Conservation (phyloP, 805 yeast species). For the Saccharomycopsis oosterbeekiorum region DNA sequence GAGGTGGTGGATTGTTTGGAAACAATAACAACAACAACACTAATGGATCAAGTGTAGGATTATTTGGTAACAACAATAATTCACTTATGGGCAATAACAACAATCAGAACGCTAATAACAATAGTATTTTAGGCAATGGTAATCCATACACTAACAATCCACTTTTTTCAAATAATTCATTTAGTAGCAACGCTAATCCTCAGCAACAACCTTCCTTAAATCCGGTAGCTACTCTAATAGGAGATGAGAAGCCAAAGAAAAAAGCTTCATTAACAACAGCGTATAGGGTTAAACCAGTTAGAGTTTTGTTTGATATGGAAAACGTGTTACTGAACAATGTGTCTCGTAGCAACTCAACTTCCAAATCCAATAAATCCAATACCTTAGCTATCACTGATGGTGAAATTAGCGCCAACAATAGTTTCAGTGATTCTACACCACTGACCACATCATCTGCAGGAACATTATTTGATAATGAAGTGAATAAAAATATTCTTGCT, state of each 20-base stretch:
- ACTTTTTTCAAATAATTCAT: slow-evolving; percentile 20
- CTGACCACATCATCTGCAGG: background rate
- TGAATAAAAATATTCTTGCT: slow-evolving; percentile 22
- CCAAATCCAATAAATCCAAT: slow-evolving; percentile 5
- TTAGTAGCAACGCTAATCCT: slow-evolving; percentile 23
- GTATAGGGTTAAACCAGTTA: slow-evolving; percentile 9
- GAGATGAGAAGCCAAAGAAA: slow-evolving; percentile 9
- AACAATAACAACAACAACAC: slow-evolving; percentile 15
- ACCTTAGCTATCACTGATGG: slow-evolving; percentile 26
- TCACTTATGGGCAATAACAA: slow-evolving; percentile 8
- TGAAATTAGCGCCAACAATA: slow-evolving; percentile 10
- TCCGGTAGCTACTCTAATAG: slow-evolving; percentile 11
- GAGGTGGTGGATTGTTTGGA: slow-evolving; percentile 30
- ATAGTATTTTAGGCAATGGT: slow-evolving; percentile 22
- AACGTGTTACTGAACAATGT: slow-evolving; percentile 1
- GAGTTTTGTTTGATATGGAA: slow-evolving; percentile 7
- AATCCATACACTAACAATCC: slow-evolving; percentile 22
- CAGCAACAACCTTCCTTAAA: slow-evolving; percentile 18
- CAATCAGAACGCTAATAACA: slow-evolving; percentile 12
- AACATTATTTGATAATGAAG: slow-evolving; percentile 18
- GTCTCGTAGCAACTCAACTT: background rate
- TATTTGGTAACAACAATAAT: slow-evolving; percentile 23
- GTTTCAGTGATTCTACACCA: background rate
- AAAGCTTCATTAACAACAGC: slow-evolving; percentile 12
- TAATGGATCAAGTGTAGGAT: slow-evolving; percentile 20